Conservation (phyloP, 768 basidiomycete genomes). For the Russula virescens region DNA sequence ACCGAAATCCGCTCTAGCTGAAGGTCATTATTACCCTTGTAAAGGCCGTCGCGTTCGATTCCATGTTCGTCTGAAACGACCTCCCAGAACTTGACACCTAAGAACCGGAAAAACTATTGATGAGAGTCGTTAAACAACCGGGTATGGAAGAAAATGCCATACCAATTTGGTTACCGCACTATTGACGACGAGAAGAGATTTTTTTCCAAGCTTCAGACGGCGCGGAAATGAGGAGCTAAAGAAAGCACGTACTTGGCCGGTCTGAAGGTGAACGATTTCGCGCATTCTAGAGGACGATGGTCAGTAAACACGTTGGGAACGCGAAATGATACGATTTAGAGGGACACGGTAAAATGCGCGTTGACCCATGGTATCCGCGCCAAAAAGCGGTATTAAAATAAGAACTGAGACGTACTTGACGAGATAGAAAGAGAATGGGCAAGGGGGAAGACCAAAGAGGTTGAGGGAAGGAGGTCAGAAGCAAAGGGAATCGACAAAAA, state of each 20-base stretch:
- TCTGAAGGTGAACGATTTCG: conserved; percentile 99
- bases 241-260: conserved; percentile 73
- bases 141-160: conserved; percentile 31
- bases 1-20: conserved; percentile 97
- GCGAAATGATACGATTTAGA: conserved; percentile 18
- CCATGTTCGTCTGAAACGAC: conserved; percentile 98
- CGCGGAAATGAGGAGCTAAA: not conserved
- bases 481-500: conserved; percentile 22
- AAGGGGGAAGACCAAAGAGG: conserved; percentile 18
- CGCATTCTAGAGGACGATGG: conserved; percentile 61
- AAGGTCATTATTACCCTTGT: conserved; percentile 90
- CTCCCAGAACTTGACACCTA: conserved; percentile 96
- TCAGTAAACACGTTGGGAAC: conserved; percentile 5
- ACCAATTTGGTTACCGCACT: conserved; percentile 86
- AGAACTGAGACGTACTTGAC: conserved; percentile 19
- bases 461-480: conserved; percentile 16
- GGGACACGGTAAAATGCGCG: conserved; percentile 6
- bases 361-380: not conserved
- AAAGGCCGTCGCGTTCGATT: conserved; percentile 87
- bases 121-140: not conserved
- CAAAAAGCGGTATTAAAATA: not conserved
- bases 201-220: conserved; percentile 27
- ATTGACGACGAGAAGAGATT: too few species aligned
- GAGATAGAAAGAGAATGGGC: conserved; percentile 18
- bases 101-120: conserved; percentile 15